Conservation (phyloP, 2,329 filamentous ascomycete genomes). For the Verticillium tricorpus region DNA sequence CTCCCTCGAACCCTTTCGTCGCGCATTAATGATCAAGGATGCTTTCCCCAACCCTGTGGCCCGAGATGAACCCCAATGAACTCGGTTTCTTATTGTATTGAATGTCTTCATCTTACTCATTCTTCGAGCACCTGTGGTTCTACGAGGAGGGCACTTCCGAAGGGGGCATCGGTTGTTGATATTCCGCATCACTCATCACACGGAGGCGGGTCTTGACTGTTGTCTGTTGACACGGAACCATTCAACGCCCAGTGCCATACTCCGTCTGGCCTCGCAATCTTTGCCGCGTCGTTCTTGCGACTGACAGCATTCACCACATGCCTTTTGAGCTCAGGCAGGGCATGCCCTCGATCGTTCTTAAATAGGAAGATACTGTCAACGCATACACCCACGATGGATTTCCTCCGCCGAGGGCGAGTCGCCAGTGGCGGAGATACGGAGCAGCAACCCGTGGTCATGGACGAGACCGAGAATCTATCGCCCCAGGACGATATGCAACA, state of each 20-base stretch:
- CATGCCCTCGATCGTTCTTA: background rate
- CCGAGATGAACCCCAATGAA: background rate
- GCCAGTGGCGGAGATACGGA: background rate
- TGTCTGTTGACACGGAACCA: background rate
- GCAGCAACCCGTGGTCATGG: background rate
- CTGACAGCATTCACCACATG: background rate
- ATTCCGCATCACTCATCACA: background rate
- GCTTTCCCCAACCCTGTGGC: background rate
- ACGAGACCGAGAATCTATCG: background rate
- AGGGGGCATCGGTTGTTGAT: background rate
- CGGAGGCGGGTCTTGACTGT: background rate
- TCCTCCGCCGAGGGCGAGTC: background rate
- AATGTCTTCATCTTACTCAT: background rate
- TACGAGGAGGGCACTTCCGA: background rate
- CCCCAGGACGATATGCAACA: background rate
- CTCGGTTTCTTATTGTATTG: background rate
- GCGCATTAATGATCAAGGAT: background rate
- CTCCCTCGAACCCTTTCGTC: background rate
- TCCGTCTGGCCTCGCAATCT: background rate
- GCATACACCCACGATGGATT: background rate
- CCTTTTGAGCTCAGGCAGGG: background rate
- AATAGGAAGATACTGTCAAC: too few relatives aligned
- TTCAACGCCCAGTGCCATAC: background rate
- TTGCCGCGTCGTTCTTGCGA: background rate
- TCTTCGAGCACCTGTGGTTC: background rate